phyloP scores from a whole-genome alignment of 2,329 filamentous ascomycete species.

The Clarireedia monteithiana region DNA sequence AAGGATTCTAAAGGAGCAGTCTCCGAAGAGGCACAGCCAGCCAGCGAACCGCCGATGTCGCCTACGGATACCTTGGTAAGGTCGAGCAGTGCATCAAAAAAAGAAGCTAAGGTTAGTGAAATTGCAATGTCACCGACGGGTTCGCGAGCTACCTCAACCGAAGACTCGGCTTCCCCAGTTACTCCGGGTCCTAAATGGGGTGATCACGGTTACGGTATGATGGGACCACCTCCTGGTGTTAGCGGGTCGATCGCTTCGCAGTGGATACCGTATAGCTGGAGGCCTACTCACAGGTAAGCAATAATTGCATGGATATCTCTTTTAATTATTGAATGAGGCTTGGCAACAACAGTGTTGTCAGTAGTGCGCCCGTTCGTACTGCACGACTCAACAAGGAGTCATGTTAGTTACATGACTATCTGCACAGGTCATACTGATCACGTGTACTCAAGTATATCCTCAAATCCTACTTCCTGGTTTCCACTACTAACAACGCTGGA shows the following conservation, averaged over 20 bases:
- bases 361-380: no score
- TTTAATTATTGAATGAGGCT: no score
- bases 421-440: no score
- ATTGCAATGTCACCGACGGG: background rate
- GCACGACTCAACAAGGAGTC: no score
- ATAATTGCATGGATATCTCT: no score
- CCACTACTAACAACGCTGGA: no score
- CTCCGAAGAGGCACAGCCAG: background rate
- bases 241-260: slow-evolving; percentile 31
- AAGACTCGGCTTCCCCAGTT: background rate
- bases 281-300: slow-evolving; percentile 23
- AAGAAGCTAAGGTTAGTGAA: slow-evolving; percentile 7
- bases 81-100: background rate
- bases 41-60: background rate
- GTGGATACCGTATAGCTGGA: slow-evolving; percentile 27
- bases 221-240: slow-evolving; percentile 24
- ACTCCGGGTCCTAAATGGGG: slow-evolving; percentile 1
- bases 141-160: background rate
- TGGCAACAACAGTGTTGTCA: no score
- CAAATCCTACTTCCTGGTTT: no score
- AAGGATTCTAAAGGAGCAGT: background rate
- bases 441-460: no score
- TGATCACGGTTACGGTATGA: slow-evolving; percentile 14
- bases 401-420: no score
- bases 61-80: background rate